Conservation (phyloP, 306 rosid genomes). For the Malus fusca region DNA sequence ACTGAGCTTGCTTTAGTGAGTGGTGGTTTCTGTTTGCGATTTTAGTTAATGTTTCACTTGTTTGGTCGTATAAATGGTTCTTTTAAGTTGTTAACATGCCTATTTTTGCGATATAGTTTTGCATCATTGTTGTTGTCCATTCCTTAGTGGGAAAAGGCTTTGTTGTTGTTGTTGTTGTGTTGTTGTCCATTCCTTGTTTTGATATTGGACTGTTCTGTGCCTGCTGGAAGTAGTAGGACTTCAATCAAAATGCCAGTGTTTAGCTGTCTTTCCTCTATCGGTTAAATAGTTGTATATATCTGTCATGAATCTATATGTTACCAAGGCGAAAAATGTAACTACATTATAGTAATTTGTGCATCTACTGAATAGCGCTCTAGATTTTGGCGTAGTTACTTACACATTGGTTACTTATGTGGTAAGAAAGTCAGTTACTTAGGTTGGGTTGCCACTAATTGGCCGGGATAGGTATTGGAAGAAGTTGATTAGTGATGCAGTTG, state of each 20-base stretch:
- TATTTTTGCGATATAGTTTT: conserved; percentile 18
- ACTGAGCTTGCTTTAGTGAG: conserved; percentile 30
- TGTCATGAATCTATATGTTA: neutral
- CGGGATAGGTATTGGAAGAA: neutral
- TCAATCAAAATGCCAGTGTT: neutral
- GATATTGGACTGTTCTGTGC: conserved; percentile 11
- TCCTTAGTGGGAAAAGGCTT: too few relatives aligned
- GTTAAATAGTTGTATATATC: neutral
- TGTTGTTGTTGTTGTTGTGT: neutral
- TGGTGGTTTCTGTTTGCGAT: conserved; percentile 17
- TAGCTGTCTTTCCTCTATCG: conserved; percentile 16
- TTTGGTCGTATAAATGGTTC: conserved; percentile 10
- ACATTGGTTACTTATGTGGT: neutral
- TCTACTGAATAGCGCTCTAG: neutral
- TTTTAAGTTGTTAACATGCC: neutral
- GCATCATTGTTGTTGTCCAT: conserved; percentile 12
- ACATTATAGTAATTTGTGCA: neutral
- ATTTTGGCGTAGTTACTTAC: neutral
- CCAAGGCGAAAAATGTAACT: neutral
- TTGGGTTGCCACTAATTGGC: neutral
- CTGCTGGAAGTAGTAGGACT: neutral
- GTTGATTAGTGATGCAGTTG: neutral
- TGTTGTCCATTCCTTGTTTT: neutral
- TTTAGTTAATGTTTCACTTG: conserved; percentile 19
- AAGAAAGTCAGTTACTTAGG: neutral